These are phyloP conservation scores for Rubroboletus satanas DNA, from an alignment of 768 basidiomycete species.

Conservation along the genomic window DNA sequence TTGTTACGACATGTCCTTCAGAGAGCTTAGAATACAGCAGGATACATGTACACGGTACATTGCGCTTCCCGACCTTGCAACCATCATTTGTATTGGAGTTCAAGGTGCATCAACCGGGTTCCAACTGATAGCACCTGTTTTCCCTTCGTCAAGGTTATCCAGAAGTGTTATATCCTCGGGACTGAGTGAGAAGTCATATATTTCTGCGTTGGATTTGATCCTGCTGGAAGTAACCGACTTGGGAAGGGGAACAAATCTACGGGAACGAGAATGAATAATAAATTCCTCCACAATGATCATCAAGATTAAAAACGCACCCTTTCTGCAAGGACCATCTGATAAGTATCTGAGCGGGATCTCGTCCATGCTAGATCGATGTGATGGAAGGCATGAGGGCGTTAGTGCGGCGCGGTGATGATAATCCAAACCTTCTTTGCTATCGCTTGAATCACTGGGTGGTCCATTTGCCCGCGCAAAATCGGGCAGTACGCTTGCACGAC, in stretches of 20 bases:
- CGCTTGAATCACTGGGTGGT: conserved; percentile 48
- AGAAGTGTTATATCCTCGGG: conserved; percentile 62
- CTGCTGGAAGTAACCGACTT: conserved; percentile 71
- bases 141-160: conserved; percentile 68
- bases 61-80: background rate
- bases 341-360: conserved; percentile 74
- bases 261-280: background rate
- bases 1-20: background rate
- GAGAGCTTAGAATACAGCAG: background rate
- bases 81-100: conserved; percentile 14
- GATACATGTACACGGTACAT: background rate
- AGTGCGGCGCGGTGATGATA: conserved; percentile 1
- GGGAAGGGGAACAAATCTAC: conserved; percentile 75
- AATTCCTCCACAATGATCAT: background rate
- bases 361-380: conserved; percentile 41
- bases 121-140: conserved; percentile 75
- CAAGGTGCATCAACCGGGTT: conserved; percentile 63
- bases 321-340: conserved; percentile 89
- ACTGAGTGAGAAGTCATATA: conserved; percentile 73
- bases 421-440: conserved; percentile 56
- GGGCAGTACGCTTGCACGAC: conserved; percentile 76
- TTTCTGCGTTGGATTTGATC: conserved; percentile 66
- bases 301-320: conserved; percentile 45
- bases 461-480: conserved; percentile 56
- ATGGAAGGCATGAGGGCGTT: conserved; percentile 2